Evolutionary conservation across 108 stramenopile species (phyloP).

Genomic region (Hondaea fermentalgiana): DNA sequence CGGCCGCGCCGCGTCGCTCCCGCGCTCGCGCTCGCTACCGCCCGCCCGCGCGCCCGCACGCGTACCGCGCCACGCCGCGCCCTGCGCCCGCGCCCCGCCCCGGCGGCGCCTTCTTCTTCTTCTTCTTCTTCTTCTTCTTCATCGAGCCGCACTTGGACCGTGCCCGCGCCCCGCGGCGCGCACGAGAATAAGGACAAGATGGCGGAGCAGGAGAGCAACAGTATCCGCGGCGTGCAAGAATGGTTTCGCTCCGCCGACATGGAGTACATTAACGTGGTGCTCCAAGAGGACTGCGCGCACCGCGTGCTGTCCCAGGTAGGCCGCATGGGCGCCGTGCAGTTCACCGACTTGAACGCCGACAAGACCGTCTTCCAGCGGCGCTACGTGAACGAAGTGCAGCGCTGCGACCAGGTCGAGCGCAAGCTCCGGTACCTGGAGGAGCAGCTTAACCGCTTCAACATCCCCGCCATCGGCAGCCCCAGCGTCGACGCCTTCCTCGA

Average conservation of each 20-base stretch:
- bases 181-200: too few species aligned
- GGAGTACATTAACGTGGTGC: conserved; percentile 94
- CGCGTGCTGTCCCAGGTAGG: conserved; percentile 81
- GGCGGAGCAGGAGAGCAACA: not conserved
- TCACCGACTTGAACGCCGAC: conserved; percentile 93
- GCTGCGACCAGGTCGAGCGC: conserved; percentile 94
- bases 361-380: conserved; percentile 95
- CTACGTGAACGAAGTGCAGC: conserved; percentile 87
- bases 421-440: conserved; percentile 79
- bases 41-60: too few species aligned
- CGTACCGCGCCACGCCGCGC: too few species aligned
- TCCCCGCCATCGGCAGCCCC: conserved; percentile 38
- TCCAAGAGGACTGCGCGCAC: conserved; percentile 92
- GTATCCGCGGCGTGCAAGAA: conserved; percentile 4
- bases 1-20: too few species aligned
- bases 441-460: conserved; percentile 79
- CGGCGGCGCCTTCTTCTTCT: too few species aligned
- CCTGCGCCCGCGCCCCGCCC: too few species aligned
- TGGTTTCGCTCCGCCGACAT: conserved; percentile 98
- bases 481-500: conserved; percentile 55
- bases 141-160: too few species aligned
- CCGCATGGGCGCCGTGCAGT: conserved; percentile 78
- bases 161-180: too few species aligned
- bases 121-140: too few species aligned
- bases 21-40: too few species aligned